Conservation (phyloP, 1,284 basidiomycete genomes). For the Inonotus hispidus region DNA sequence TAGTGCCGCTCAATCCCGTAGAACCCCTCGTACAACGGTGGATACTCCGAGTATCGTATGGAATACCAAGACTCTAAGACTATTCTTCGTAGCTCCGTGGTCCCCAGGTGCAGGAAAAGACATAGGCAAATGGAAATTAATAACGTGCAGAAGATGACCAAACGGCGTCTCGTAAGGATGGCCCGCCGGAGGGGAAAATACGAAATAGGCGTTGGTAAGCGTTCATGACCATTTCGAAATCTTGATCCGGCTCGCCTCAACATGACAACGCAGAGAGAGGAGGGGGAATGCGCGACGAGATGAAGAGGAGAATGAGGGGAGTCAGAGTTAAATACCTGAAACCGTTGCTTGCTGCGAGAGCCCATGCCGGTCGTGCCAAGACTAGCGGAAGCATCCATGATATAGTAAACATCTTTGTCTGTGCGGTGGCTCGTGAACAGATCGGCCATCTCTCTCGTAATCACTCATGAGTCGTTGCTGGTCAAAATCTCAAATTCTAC, state of each 20-base stretch:
- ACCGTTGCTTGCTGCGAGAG: too few species aligned
- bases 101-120: not conserved
- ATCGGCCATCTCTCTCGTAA: too few species aligned
- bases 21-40: constrained; percentile 8
- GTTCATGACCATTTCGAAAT: not conserved
- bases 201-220: not conserved
- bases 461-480: too few species aligned
- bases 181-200: not conserved
- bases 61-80: not conserved
- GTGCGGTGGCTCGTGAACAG: too few species aligned
- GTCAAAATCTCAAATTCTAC: too few species aligned
- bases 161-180: not conserved
- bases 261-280: not conserved
- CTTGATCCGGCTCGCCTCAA: not conserved
- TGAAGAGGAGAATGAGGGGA: too few species aligned
- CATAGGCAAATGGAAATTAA: constrained; percentile 1
- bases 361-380: too few species aligned
- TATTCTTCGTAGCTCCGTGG: not conserved
- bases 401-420: too few species aligned
- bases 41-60: not conserved
- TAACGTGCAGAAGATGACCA: not conserved
- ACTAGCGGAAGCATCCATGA: too few species aligned
- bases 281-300: not conserved
- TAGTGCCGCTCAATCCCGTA: constrained; percentile 16
- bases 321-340: too few species aligned